phyloP scores from a whole-genome alignment of 345 rosid genomes.

The Heritiera fomes region DNA sequence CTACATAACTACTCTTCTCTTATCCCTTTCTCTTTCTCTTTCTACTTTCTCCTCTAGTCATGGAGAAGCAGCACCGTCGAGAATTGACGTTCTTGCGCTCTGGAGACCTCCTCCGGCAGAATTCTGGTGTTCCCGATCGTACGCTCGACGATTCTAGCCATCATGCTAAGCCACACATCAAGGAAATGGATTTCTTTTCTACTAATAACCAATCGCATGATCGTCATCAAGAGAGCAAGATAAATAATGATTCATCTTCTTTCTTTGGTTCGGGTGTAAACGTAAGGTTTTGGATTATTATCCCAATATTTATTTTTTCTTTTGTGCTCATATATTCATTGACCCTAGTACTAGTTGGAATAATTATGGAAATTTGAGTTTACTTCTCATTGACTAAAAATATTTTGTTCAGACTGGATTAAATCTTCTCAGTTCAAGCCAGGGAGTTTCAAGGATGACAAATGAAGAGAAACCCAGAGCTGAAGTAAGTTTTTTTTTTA shows the following conservation, averaged over 20 bases:
- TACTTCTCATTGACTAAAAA: conserved; percentile 15
- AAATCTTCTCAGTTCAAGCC: conserved; percentile 47
- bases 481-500: conserved; percentile 46
- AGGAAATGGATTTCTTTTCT: conserved; percentile 88
- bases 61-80: conserved; percentile 62
- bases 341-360: neutral
- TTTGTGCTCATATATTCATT: neutral
- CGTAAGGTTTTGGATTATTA: conserved; percentile 47
- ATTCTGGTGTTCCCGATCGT: conserved; percentile 26
- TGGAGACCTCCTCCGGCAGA: conserved; percentile 42
- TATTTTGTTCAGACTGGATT: conserved; percentile 49
- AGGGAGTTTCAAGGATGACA: conserved; percentile 36
- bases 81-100: conserved; percentile 61
- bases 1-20: conserved; percentile 29
- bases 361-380: conserved; percentile 1
- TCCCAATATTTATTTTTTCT: neutral
- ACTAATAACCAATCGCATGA: conserved; percentile 34
- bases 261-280: conserved; percentile 42
- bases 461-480: conserved; percentile 38
- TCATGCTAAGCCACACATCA: conserved; percentile 39
- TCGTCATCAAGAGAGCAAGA: conserved; percentile 32
- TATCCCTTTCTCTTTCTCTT: conserved; percentile 17
- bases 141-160: conserved; percentile 22
- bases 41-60: conserved; percentile 25
- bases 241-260: conserved; percentile 25